Evolutionary conservation across 75 land plant genomes (phyloP).

Genomic region (Picea sitchensis): DNA sequence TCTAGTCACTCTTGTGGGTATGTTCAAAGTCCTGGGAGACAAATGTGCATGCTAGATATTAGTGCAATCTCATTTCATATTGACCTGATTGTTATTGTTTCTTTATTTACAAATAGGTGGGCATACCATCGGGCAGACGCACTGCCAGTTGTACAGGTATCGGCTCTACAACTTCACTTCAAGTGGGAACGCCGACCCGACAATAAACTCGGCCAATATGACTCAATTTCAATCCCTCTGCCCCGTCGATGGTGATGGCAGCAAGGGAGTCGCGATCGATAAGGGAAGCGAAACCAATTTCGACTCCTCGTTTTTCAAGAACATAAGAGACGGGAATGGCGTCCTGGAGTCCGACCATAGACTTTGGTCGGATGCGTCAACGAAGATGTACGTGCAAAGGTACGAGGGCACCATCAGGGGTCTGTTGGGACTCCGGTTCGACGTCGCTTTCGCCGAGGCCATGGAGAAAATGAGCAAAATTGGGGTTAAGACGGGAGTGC

Average conservation of each 20-base stretch:
- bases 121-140: conserved; percentile 58
- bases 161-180: conserved; percentile 60
- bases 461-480: conserved; percentile 54
- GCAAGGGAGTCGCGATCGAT: conserved; percentile 40
- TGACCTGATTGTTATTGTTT: background rate
- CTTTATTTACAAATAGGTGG: conserved; percentile 22
- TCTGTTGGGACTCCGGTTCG: conserved; percentile 27
- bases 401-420: background rate
- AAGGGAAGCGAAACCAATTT: conserved; percentile 39
- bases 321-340: conserved; percentile 41
- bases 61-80: background rate
- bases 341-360: conserved; percentile 53
- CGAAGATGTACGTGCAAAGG: conserved; percentile 18
- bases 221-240: conserved; percentile 26
- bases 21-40: background rate
- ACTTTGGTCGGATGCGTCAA: conserved; percentile 27
- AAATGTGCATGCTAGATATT: no score
- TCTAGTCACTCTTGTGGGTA: conserved; percentile 55
- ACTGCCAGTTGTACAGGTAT: conserved; percentile 40
- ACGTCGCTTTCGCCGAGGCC: conserved; percentile 28
- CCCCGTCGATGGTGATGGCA: conserved; percentile 28
- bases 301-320: conserved; percentile 53
- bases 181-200: conserved; percentile 48
- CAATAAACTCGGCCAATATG: conserved; percentile 26
- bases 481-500: conserved; percentile 47